A percentile compares a stretch with the other conserved stretches of the same genome.
Conservation (phyloP, 2,329 filamentous ascomycete genomes). For the Aspergillus sp. region DNA sequence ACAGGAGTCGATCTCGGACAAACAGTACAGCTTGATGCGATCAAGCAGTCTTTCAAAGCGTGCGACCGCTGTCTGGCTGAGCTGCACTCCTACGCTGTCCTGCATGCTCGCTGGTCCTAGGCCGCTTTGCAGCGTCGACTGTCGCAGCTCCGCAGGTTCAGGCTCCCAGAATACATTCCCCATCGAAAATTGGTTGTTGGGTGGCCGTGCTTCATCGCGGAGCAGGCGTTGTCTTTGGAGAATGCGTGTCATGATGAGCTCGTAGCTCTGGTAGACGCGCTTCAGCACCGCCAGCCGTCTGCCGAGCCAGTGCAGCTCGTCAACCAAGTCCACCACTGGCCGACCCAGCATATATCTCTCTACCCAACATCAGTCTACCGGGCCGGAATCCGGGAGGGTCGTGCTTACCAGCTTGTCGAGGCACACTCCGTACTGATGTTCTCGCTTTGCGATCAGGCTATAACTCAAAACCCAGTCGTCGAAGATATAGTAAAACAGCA, state of each 20-base stretch:
- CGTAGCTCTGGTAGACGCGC: constrained; percentile 53
- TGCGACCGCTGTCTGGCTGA: constrained; percentile 43
- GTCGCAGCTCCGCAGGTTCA: constrained; percentile 34
- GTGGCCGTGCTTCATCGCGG: constrained; percentile 24
- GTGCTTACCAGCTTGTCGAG: constrained; percentile 43
- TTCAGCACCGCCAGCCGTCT: constrained; percentile 53
- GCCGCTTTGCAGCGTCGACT: constrained; percentile 17
- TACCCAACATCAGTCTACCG: constrained; percentile 15
- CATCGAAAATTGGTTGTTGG: constrained; percentile 10
- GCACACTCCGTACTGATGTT: constrained; percentile 40
- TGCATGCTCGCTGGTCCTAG: constrained; percentile 10
- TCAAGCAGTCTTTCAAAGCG: constrained; percentile 53
- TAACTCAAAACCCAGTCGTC: constrained; percentile 59
- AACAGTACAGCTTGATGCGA: constrained; percentile 52
- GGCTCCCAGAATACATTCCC: constrained; percentile 16
- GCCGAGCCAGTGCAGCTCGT: constrained; percentile 50
- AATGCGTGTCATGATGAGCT: constrained; percentile 53
- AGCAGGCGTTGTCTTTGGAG: constrained; percentile 42
- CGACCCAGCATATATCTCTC: constrained; percentile 48
- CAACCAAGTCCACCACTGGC: constrained; percentile 37
- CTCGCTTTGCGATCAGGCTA: constrained; percentile 48
- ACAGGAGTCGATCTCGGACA: constrained; percentile 56
- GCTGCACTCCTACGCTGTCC: constrained; percentile 29
- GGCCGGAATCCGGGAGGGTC: background rate
- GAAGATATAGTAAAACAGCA: constrained; percentile 60